Evolutionary conservation across 1,139 yeast species (phyloP), one percentile per base, ranked within the genome.

Genomic region (Candida gigantensis): DNA sequence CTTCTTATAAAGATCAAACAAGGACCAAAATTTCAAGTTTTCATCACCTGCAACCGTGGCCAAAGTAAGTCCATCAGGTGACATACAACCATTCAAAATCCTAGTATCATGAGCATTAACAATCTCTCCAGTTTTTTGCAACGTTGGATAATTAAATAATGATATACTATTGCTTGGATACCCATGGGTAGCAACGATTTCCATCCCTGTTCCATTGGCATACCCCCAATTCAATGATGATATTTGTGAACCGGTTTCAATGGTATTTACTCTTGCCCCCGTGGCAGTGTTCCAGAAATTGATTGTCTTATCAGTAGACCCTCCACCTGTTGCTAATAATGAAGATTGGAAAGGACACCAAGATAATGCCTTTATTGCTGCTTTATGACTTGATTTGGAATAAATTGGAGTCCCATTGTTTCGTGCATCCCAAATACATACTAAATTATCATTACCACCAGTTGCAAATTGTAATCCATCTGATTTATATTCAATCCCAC

Each of bases 31-130:
- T 65, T 92, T 92, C 53, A 94, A 74, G 60, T 90, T 92, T 60
- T 94, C 99, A 62, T 94, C 98, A 5, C 96, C 95, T 2, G 97
- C 95, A 36, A 92, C 89, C 0, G 98, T 92, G 1, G 97, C 98
- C 41, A 90, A 65, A 0, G 95, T 87, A 38, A 86, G 77, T 17
- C 84, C 86, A 58, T 92, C 97, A 6, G 97, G 97, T 32, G 96
- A 86, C 39, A 92, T 59, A 37, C 90, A 81, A 19, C 96, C 86
- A 47, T 79, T 79, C 41, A 94, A 72, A 20, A 94, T 89, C 47
- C 98, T 74, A 10, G 95, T 80, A 48, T 89, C 97, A 57, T 94
- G 98, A 1, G 97, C 97, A 39, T 79, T 76, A 17, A 71, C 68
- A 37, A 94, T 86, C 50, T 88, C 96, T 7, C 96, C 96, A 8